A percentile compares a stretch with the other conserved stretches of the same genome.
These are phyloP conservation scores for Haplosporangium gracile DNA, from an alignment of 192 early-diverging fungal species.

Conservation along the genomic window DNA sequence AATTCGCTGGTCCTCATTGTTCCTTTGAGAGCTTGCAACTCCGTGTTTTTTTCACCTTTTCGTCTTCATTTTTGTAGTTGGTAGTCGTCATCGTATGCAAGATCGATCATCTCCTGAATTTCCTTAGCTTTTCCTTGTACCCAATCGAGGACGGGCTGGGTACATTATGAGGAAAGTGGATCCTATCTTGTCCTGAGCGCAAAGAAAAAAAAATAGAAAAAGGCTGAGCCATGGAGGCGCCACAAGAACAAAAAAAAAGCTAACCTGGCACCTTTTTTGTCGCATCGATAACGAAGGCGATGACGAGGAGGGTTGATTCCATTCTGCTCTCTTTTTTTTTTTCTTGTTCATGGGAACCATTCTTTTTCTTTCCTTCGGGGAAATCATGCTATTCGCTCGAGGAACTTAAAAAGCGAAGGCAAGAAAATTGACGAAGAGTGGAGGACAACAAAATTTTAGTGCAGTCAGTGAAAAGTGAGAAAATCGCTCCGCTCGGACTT, in stretches of 20 bases:
- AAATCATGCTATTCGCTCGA: background rate
- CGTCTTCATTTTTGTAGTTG: background rate
- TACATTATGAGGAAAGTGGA: background rate
- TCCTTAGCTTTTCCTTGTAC: background rate
- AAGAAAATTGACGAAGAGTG: too few relatives aligned
- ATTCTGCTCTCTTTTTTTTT: background rate
- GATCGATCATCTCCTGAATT: background rate
- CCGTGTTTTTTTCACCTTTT: background rate
- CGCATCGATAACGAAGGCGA: background rate
- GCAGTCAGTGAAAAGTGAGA: background rate
- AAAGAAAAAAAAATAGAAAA: background rate
- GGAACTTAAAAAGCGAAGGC: too few relatives aligned
- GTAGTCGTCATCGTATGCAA: too few relatives aligned
- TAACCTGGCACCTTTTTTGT: too few relatives aligned
- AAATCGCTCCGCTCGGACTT: background rate
- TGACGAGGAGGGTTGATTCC: background rate
- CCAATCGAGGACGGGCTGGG: background rate
- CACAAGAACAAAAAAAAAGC: background rate
- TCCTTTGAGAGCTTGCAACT: background rate
- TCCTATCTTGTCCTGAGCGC: constrained; percentile 24
- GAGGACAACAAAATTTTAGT: background rate
- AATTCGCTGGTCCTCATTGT: background rate
- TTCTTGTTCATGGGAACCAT: too few relatives aligned
- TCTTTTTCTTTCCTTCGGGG: background rate
- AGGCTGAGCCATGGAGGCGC: background rate